Conservation (phyloP, 2,329 filamentous ascomycete genomes). For the Mycosphaerella arachidis region DNA sequence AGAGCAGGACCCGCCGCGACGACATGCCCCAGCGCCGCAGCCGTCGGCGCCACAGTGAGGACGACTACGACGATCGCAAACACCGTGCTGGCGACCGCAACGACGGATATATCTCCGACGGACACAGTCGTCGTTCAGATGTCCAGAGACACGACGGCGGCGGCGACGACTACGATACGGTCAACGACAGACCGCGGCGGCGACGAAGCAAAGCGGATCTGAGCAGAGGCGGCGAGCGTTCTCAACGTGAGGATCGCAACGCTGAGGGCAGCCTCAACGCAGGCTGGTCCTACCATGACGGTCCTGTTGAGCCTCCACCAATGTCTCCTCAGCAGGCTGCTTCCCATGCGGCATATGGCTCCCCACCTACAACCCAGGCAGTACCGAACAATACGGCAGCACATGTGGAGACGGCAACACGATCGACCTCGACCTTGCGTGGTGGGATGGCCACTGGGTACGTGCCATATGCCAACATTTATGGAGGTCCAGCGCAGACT, state of each 20-base stretch:
- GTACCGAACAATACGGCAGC: neutral
- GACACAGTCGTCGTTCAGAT: slow-evolving; percentile 13
- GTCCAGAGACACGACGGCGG: slow-evolving; percentile 21
- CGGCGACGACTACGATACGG: slow-evolving; percentile 22
- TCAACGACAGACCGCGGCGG: slow-evolving; percentile 23
- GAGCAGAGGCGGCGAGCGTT: slow-evolving; percentile 18
- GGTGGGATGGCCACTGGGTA: slow-evolving; percentile 27
- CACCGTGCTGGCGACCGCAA: slow-evolving; percentile 16
- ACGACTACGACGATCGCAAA: slow-evolving; percentile 24
- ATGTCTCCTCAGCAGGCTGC: slow-evolving; percentile 8
- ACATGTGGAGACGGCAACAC: slow-evolving; percentile 8
- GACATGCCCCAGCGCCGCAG: slow-evolving; percentile 14
- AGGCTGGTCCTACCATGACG: slow-evolving; percentile 9
- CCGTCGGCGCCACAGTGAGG: slow-evolving; percentile 25
- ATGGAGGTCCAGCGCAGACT: slow-evolving; percentile 22
- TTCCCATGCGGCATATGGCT: neutral
- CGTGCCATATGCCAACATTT: slow-evolving; percentile 35
- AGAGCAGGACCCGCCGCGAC: slow-evolving; percentile 3
- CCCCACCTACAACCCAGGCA: slow-evolving; percentile 6
- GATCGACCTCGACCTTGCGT: slow-evolving; percentile 20
- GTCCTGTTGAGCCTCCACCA: slow-evolving; percentile 10
- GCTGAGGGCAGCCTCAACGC: slow-evolving; percentile 10
- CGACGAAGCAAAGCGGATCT: slow-evolving; percentile 23
- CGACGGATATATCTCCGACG: slow-evolving; percentile 20
- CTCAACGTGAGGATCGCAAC: slow-evolving; percentile 14